Conservation (phyloP, 1,139 yeast genomes). For the Pichia sp. region DNA sequence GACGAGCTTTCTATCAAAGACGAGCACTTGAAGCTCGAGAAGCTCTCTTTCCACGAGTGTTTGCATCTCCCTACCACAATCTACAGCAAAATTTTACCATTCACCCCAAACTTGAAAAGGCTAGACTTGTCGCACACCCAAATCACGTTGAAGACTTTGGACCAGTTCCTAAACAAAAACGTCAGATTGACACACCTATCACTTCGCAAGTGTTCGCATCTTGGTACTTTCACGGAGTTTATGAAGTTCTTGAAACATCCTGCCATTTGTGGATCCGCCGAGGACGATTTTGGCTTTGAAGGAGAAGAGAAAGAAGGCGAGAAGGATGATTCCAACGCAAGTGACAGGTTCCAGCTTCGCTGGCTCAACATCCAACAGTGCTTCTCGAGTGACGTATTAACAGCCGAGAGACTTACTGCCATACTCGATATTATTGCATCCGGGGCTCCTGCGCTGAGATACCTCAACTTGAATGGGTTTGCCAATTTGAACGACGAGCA, state of each 20-base stretch:
- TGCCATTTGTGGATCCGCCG: constrained; percentile 39
- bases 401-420: constrained; percentile 12
- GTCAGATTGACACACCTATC: constrained; percentile 73
- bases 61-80: constrained; percentile 63
- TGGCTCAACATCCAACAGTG: constrained; percentile 82
- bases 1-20: constrained; percentile 33
- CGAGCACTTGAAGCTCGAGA: constrained; percentile 36
- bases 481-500: constrained; percentile 53
- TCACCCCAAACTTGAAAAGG: constrained; percentile 56
- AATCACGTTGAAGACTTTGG: constrained; percentile 54
- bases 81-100: constrained; percentile 55
- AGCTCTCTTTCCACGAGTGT: constrained; percentile 84
- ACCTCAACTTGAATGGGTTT: constrained; percentile 71
- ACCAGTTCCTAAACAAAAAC: constrained; percentile 45
- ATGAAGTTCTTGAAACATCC: constrained; percentile 71
- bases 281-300: background rate
- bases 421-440: constrained; percentile 11
- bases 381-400: constrained; percentile 45
- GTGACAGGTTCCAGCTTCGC: constrained; percentile 34
- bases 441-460: constrained; percentile 42
- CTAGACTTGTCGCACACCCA: constrained; percentile 82
- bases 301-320: constrained; percentile 22
- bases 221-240: constrained; percentile 67
- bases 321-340: constrained; percentile 31
- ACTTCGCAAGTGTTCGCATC: constrained; percentile 70